Percentiles rank a stretch among this genome's conserved stretches.
Conservation (phyloP, 495 filamentous ascomycete genomes). For the Hapsidospora chrysogenum region DNA sequence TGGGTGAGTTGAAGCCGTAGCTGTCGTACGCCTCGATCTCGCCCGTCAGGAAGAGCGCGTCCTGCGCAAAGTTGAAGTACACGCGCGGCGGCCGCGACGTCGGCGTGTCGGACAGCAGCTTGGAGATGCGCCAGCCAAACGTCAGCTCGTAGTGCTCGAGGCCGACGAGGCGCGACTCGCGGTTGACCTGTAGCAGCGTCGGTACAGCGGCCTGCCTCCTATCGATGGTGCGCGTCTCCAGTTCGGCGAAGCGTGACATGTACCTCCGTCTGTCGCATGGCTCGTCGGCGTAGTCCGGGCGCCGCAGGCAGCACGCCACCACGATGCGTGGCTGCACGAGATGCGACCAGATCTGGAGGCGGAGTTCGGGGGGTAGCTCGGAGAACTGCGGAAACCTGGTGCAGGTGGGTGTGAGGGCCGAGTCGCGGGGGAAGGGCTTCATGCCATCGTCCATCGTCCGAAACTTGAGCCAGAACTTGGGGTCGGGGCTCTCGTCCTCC, state of each 20-base stretch:
- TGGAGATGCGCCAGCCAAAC: slow-evolving; percentile 23
- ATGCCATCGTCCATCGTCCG: background rate
- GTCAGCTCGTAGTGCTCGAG: slow-evolving; percentile 21
- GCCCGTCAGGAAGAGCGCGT: slow-evolving; percentile 21
- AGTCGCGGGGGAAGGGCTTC: background rate
- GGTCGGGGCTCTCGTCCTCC: no score
- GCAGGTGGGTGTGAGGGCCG: background rate
- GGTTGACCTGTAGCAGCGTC: slow-evolving; percentile 19
- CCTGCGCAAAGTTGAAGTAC: slow-evolving; percentile 22
- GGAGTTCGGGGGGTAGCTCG: slow-evolving; percentile 25
- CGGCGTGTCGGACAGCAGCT: slow-evolving; percentile 9
- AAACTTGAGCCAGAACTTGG: background rate
- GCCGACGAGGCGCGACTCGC: slow-evolving; percentile 23
- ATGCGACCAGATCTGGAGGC: slow-evolving; percentile 26
- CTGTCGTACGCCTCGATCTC: slow-evolving; percentile 23
- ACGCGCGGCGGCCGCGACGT: slow-evolving; percentile 10
- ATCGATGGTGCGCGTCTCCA: background rate
- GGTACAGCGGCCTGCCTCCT: slow-evolving; percentile 10
- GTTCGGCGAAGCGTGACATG: no score
- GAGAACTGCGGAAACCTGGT: slow-evolving; percentile 18
- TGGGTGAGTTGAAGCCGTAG: slow-evolving; percentile 22
- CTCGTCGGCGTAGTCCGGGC: background rate
- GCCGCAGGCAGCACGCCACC: slow-evolving; percentile 13
- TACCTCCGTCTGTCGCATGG: background rate
- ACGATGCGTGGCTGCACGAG: slow-evolving; percentile 22